These are phyloP conservation scores for Quercus variabilis DNA, from an alignment of 306 rosid species.

Conservation along the genomic window DNA sequence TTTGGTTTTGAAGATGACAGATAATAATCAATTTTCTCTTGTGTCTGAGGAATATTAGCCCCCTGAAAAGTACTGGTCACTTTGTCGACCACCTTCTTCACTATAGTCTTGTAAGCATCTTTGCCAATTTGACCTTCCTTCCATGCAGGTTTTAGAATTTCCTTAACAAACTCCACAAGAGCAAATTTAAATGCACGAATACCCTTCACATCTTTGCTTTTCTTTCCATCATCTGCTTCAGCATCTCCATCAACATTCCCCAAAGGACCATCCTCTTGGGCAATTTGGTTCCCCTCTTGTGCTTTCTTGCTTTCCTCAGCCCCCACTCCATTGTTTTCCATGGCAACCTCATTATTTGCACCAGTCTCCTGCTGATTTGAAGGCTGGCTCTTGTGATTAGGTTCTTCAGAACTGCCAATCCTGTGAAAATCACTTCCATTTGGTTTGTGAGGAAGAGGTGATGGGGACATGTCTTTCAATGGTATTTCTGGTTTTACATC, in stretches of 20 bases:
- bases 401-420: constrained; percentile 34
- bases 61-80: constrained; percentile 65
- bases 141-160: constrained; percentile 91
- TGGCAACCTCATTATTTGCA: constrained; percentile 23
- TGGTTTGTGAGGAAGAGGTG: constrained; percentile 36
- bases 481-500: constrained; percentile 34
- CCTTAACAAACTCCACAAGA: constrained; percentile 84
- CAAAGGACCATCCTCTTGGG: constrained; percentile 38
- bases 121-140: constrained; percentile 82
- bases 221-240: constrained; percentile 65
- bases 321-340: constrained; percentile 38
- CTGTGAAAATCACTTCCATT: constrained; percentile 31
- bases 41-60: constrained; percentile 77
- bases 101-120: constrained; percentile 85
- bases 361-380: constrained; percentile 37
- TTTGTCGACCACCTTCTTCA: constrained; percentile 94
- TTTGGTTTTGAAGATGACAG: constrained; percentile 70
- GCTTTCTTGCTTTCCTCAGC: constrained; percentile 33
- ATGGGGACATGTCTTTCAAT: constrained; percentile 15
- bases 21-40: constrained; percentile 84
- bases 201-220: constrained; percentile 70
- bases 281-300: constrained; percentile 29
- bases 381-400: constrained; percentile 30
- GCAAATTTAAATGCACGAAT: constrained; percentile 79
- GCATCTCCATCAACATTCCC: constrained; percentile 45